phyloP scores from a whole-genome alignment of 768 basidiomycete species.

The Pulveroboletus sp. region DNA sequence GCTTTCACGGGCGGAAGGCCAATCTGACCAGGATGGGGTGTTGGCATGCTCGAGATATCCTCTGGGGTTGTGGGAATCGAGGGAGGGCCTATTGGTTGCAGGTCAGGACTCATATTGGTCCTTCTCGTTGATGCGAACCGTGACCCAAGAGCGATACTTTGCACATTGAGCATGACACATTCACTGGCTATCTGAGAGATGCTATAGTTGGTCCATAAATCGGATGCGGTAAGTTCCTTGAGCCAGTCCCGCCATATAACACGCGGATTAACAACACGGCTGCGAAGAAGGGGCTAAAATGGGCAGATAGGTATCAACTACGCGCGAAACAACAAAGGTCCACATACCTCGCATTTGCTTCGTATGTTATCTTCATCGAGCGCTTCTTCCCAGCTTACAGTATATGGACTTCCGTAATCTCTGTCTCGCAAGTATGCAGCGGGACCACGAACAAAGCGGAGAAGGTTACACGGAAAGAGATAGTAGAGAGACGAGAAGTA shows the following conservation, averaged over 20 bases:
- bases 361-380: constrained; percentile 68
- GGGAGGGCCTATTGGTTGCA: constrained; percentile 1
- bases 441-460: constrained; percentile 73
- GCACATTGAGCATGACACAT: constrained; percentile 62
- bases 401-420: constrained; percentile 52
- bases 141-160: constrained; percentile 50
- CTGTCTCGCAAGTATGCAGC: constrained; percentile 54
- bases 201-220: constrained; percentile 65
- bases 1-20: constrained; percentile 29
- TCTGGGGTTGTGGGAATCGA: constrained; percentile 14
- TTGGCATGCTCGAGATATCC: constrained; percentile 22
- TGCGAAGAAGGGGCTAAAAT: constrained; percentile 58
- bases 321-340: background rate
- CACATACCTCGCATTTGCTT: constrained; percentile 63
- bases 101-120: constrained; percentile 1
- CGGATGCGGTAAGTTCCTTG: constrained; percentile 56
- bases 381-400: constrained; percentile 64
- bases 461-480: constrained; percentile 84
- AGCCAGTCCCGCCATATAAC: constrained; percentile 62
- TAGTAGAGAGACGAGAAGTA: constrained; percentile 84
- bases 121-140: constrained; percentile 13
- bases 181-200: constrained; percentile 61
- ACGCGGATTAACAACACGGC: constrained; percentile 69
- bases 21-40: constrained; percentile 33
- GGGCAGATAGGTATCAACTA: constrained; percentile 1